Evolutionary conservation across 2,329 filamentous ascomycete species (phyloP).

Genomic region (Cladorrhinum sp.): DNA sequence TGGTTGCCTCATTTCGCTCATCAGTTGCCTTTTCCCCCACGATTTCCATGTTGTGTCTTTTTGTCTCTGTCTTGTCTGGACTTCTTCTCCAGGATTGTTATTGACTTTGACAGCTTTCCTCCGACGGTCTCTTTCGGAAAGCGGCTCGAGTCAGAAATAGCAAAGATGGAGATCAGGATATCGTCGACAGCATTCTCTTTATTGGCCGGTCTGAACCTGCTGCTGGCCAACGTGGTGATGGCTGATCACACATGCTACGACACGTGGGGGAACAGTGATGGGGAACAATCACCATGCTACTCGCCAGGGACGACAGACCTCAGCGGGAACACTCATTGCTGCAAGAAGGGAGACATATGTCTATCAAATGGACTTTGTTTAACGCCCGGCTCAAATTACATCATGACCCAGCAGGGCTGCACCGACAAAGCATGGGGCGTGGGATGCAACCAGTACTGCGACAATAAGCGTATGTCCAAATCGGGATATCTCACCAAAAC

Average conservation of each 20-base stretch:
- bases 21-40: background rate
- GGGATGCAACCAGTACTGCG: conserved; percentile 28
- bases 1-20: background rate
- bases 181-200: conserved; percentile 1
- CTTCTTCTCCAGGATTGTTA: background rate
- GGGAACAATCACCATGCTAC: conserved; percentile 25
- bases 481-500: background rate
- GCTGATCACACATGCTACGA: conserved; percentile 21
- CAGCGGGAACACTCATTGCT: conserved; percentile 26
- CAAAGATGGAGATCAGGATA: background rate
- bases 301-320: conserved; percentile 8
- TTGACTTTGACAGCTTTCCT: no score
- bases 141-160: background rate
- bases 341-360: conserved; percentile 27
- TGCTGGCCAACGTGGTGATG: background rate
- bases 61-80: background rate
- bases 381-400: conserved; percentile 27
- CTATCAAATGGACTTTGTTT: conserved; percentile 33
- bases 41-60: background rate
- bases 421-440: conserved; percentile 28
- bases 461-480: conserved; percentile 4
- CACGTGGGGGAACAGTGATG: conserved; percentile 18
- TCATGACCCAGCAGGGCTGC: conserved; percentile 32
- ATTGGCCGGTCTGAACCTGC: conserved; percentile 5
- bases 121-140: no score